phyloP scores from a whole-genome alignment of 208 protist genomes.

The Naegleria fowleri region DNA sequence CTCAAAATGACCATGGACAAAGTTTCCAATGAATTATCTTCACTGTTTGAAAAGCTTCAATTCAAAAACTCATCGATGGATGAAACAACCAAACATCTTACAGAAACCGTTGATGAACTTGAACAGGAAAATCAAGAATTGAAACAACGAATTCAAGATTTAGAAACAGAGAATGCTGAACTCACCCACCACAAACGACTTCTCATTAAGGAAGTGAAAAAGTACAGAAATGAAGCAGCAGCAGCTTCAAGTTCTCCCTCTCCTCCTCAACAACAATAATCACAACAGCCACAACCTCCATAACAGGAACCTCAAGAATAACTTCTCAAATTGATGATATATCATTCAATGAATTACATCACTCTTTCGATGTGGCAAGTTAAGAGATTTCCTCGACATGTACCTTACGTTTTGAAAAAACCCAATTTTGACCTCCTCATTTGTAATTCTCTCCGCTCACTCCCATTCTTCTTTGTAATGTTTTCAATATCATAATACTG shows the following conservation, averaged over 20 bases:
- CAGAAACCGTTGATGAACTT: background rate
- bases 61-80: background rate
- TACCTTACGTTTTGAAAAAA: no score
- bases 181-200: background rate
- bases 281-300: background rate
- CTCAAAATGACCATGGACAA: background rate
- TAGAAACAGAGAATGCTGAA: background rate
- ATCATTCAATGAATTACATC: no score
- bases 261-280: background rate
- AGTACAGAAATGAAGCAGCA: background rate
- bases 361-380: no score
- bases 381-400: no score
- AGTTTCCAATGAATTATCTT: background rate
- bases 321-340: no score
- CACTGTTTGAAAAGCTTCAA: background rate
- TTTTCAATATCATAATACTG: no score
- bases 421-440: no score
- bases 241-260: no score
- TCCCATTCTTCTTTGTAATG: no score
- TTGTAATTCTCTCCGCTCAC: no score
- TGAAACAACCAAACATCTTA: background rate
- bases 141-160: background rate
- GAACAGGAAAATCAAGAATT: background rate
- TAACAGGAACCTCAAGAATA: background rate
- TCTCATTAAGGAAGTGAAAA: constrained; percentile 1